phyloP scores from a whole-genome alignment of 2,329 filamentous ascomycete species.

The Monilinia aucupariae region DNA sequence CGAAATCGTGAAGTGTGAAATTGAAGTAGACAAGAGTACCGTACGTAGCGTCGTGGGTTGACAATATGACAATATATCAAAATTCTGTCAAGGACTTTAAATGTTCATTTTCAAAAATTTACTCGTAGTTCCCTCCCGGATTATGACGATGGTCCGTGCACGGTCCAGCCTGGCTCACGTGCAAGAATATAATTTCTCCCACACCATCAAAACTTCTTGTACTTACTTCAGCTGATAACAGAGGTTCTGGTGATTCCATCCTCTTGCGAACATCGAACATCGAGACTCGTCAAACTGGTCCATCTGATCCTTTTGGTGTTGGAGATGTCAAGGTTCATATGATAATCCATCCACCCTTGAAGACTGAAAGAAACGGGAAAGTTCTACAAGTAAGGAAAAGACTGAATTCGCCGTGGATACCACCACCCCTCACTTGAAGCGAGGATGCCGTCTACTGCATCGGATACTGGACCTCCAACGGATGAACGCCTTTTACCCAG shows the following conservation, averaged over 20 bases:
- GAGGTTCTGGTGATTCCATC: neutral
- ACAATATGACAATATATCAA: constrained; percentile 5
- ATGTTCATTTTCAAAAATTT: constrained; percentile 14
- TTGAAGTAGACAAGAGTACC: neutral
- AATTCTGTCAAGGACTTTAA: constrained; percentile 7
- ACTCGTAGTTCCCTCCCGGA: constrained; percentile 6
- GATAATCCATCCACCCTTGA: neutral
- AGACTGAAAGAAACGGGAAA: neutral
- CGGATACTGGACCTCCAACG: constrained; percentile 6
- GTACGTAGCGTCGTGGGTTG: neutral
- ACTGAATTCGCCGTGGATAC: neutral
- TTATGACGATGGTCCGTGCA: constrained; percentile 14
- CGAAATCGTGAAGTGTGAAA: neutral
- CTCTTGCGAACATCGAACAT: neutral
- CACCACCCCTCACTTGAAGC: neutral
- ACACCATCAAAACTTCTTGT: constrained; percentile 11
- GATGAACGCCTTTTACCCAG: constrained; percentile 31
- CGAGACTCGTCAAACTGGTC: neutral
- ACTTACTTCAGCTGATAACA: neutral
- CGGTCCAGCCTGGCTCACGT: neutral
- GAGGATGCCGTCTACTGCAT: neutral
- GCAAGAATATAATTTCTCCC: neutral
- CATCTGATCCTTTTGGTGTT: neutral
- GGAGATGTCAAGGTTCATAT: neutral
- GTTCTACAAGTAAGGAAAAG: neutral